Evolutionary conservation across 2,329 filamentous ascomycete species (phyloP).

Genomic region (Ophiocordyceps camponoti-leonardi): DNA sequence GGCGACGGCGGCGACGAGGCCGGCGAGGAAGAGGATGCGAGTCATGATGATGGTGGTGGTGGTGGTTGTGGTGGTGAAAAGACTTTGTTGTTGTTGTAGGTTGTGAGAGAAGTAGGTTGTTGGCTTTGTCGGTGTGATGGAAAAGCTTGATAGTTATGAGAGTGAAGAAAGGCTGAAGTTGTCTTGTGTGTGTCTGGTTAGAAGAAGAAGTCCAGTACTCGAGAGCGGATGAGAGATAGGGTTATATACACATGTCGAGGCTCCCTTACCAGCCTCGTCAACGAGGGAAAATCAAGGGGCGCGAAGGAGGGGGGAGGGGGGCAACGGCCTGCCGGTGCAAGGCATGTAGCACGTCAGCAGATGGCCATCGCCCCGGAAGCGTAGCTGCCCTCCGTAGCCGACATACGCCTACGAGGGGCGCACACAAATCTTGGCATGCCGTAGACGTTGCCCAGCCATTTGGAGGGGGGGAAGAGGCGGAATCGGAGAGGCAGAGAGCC

Average conservation of each 20-base stretch:
- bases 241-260: neutral
- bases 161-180: neutral
- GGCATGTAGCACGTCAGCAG: neutral
- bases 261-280: neutral
- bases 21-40: slow-evolving; percentile 4
- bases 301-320: neutral
- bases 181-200: too few species aligned
- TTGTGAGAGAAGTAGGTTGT: neutral
- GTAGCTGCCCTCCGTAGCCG: neutral
- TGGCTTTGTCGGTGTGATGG: too few species aligned
- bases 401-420: neutral
- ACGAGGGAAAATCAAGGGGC: neutral
- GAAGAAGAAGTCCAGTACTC: too few species aligned
- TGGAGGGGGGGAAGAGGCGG: neutral
- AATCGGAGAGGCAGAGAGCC: neutral
- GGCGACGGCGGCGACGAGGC: slow-evolving; percentile 9
- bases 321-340: neutral
- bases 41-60: slow-evolving; percentile 3
- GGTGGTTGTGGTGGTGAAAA: neutral
- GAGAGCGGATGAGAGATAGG: neutral
- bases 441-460: neutral
- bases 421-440: neutral
- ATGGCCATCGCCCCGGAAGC: neutral
- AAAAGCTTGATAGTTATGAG: neutral
- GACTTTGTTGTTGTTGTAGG: neutral